Evolutionary conservation across 805 yeast genomes (phyloP), one percentile per base, ranked within the genome.

Genomic region (Candida vaughaniae): DNA sequence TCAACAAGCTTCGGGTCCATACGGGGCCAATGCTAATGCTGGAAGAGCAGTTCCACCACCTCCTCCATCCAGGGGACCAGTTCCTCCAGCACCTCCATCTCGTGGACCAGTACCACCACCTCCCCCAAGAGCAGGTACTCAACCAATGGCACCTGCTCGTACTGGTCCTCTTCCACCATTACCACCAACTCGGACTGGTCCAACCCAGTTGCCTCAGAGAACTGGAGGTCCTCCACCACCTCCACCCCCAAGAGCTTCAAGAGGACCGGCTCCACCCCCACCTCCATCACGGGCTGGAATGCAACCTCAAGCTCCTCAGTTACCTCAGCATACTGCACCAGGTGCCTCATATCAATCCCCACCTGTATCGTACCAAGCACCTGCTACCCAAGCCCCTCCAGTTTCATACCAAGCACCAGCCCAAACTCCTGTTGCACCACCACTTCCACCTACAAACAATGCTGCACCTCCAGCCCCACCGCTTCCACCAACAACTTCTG

Each of bases 11-110:
- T 10, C 17, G 6, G 12, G 15, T 6, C 19, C 14, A 6, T 11
- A 12, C 9, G 30, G 30, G 12, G 20, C 31, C 36, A 3, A 29
- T 34, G 16, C 31, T 20, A 10, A 16, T 12, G 11, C 23, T 25
- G 19, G 28, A 25, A 18, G 16, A n/a, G 29, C 32, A 38, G 43
- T 37, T n/a, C 62, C 62, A 6, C 62, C 62, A 17, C 52, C 62
- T 6, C 56, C 55, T 3, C 47, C 52, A 19, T 18, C 16, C 18
- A 16, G 17, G 16, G 27, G 38, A 15, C 62, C 62, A 6, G 62
- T 62, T 14, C 54, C 64, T 6, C 56, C 57, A 1, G 57, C 60
- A 23, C 45, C 41, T 23, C 39, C 43, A 4, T 40, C 45, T 12
- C 32, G 48, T 30, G 45, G 42, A 14, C 28, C 30, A 27, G 46